Base-by-base conservation (phyloP, 495 filamentous ascomycete species). In the Apodospora peruviana region DNA sequence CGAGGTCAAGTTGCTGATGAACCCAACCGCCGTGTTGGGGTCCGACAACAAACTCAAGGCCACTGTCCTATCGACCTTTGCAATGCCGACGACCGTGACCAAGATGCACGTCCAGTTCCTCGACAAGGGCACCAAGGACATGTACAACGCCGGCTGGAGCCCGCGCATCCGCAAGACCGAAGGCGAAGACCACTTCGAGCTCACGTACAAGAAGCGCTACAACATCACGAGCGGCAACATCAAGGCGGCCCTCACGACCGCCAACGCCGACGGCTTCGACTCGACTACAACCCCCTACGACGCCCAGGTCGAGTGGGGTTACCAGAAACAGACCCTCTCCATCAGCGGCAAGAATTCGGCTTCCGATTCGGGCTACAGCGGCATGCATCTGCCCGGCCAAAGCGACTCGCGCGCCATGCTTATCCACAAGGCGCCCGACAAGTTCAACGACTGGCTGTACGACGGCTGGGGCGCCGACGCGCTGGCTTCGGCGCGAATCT, bases 201-300 rank as follows among this genome's bases (percentile, higher is more conserved):
- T 65, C 0, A 67, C 64, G 7, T 67, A 61, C 55, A 67, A 64
- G 53, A 59, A 56, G 46, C 56, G 63, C 19, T 61, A 60, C 40
- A 18, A 52, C 41, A 34, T 45, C 23, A 21, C n/a, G 14, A n/a
- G 34, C 34, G 12, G 23, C 32, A 44, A 61, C 32, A 56, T 60
- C 29, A 52, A 64, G 22, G 57, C 42, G 2, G 57, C 62, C 8
- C 47, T 65, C 11, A 46, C 34, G 4, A 40, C 43, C 0, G 64
- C 64, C 27, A 54, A 52, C 40, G 20, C 19, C 12, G 47, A 63
- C 1, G 64, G 61, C 10, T 65, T 58, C 46, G 54, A 63, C 27
- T 40, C 44, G 24, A 50, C 43, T 40, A 43, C 58, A 17, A 48
- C 52, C 35, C 52, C 51, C 21, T 67, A 61, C 45, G 55, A 62